A percentile compares a stretch with the other conserved stretches of the same genome.
Conservation (phyloP, 257 asterid species). For the Solanum etuberosum region DNA sequence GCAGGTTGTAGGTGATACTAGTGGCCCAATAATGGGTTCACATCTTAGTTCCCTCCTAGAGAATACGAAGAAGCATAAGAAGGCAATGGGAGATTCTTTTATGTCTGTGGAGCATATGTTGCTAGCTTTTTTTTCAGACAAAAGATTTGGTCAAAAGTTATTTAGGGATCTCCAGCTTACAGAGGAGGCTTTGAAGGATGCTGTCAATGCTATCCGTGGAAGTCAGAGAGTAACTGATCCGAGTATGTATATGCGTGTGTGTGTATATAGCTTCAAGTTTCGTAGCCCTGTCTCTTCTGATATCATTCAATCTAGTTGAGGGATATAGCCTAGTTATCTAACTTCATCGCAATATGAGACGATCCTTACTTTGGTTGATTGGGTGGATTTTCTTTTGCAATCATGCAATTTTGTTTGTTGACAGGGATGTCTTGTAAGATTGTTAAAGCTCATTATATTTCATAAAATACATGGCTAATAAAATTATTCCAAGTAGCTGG, state of each 20-base stretch:
- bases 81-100: constrained; percentile 83
- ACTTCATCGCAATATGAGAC: neutral
- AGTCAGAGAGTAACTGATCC: constrained; percentile 83
- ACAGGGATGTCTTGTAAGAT: neutral
- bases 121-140: constrained; percentile 60
- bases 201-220: constrained; percentile 83
- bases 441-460: neutral
- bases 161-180: constrained; percentile 48
- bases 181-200: constrained; percentile 70
- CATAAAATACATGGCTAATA: neutral
- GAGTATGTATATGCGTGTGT: constrained; percentile 31
- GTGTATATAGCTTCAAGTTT: neutral
- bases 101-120: constrained; percentile 90
- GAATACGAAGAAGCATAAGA: constrained; percentile 53
- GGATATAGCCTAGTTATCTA: neutral
- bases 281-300: neutral
- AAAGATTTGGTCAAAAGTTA: constrained; percentile 69
- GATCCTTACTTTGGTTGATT: neutral
- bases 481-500: neutral
- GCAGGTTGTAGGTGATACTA: constrained; percentile 67
- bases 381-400: neutral
- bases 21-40: constrained; percentile 71
- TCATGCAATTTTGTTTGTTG: neutral
- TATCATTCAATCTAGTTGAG: neutral
- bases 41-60: constrained; percentile 59